Conservation (phyloP, 2,329 filamentous ascomycete species). For the Claviceps monticola region DNA sequence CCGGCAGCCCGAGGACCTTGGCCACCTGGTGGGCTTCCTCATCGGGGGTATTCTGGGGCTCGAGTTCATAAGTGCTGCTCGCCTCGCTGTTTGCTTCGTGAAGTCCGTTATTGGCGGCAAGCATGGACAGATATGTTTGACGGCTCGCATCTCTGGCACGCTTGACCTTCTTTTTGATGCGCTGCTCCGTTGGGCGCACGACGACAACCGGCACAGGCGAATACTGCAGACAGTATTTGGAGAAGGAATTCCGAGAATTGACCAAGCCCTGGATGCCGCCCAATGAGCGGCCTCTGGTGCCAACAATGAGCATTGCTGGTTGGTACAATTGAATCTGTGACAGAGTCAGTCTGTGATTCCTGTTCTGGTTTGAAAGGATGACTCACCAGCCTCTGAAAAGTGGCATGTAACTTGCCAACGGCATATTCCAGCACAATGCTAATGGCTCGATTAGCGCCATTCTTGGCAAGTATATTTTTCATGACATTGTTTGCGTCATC, state of each 20-base stretch:
- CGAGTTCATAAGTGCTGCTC: conserved; percentile 39
- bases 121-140: conserved; percentile 63
- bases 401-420: conserved; percentile 77
- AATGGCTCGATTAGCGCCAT: conserved; percentile 65
- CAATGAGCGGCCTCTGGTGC: conserved; percentile 70
- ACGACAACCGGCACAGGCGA: conserved; percentile 89
- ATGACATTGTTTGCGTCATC: conserved; percentile 63
- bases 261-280: conserved; percentile 78
- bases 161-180: conserved; percentile 81
- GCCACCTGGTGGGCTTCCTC: conserved; percentile 53
- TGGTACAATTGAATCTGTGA: conserved; percentile 77
- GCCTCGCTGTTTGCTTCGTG: conserved; percentile 45
- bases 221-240: conserved; percentile 89
- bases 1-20: conserved; percentile 47
- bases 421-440: conserved; percentile 77
- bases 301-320: conserved; percentile 80
- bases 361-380: background rate
- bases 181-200: conserved; percentile 74
- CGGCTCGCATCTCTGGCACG: conserved; percentile 62
- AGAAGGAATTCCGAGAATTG: conserved; percentile 66
- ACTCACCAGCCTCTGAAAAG: conserved; percentile 78
- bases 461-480: conserved; percentile 64
- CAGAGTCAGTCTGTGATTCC: background rate
- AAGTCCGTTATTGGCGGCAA: conserved; percentile 46
- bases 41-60: conserved; percentile 40